Base-by-base conservation (phyloP, 2,329 filamentous ascomycete genomes). In the Curvularia sp. region DNA sequence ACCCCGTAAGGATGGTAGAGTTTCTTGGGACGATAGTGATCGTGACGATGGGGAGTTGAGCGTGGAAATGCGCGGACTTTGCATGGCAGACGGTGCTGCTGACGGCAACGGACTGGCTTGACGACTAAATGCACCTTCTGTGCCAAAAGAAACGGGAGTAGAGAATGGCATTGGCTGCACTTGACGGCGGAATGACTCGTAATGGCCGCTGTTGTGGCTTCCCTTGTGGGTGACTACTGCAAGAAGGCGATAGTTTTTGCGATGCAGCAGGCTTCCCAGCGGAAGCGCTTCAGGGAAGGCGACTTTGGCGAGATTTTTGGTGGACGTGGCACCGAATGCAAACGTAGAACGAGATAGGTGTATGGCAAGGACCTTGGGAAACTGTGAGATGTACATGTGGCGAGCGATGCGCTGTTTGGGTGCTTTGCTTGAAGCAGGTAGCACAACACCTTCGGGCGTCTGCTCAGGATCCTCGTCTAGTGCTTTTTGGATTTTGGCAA, bases 321-420 rank as follows among this genome's bases (percentile, higher is more conserved):
- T 89, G 0, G 93, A 97, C 58, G 86, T 84, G 61, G 86, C 87
- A 48, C 87, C 86, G 21, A 84, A 82, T 66, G 95, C 93, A 78
- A 92, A 99, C 66, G 98, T 96, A 25, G 93, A 97, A 48, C 95
- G 87, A 1, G 93, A 97, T 19, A 99, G 84, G 74, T 99, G 95
- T 57, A 99, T 88, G 19, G 93, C 92, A 58, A 99, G 84, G 41
- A 99, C 85, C 72, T 93, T 95, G 45, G 95, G 95, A 71, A 97
- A 98, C 23, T 84, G 80, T 1, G 91, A 92, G 66, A 99, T 92
- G 57, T 92, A 89, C 66, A 93, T 94, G 72, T 96, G 90, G 65
- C 93, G 90, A 55, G 92, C 87, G 68, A 99, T 99, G 58, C 84
- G 89, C 48, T 93, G 86, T 74, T 90, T 92, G 1, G 94, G 94